Base-by-base conservation (phyloP, 495 filamentous ascomycete genomes). In the Aspergillus sparsus region DNA sequence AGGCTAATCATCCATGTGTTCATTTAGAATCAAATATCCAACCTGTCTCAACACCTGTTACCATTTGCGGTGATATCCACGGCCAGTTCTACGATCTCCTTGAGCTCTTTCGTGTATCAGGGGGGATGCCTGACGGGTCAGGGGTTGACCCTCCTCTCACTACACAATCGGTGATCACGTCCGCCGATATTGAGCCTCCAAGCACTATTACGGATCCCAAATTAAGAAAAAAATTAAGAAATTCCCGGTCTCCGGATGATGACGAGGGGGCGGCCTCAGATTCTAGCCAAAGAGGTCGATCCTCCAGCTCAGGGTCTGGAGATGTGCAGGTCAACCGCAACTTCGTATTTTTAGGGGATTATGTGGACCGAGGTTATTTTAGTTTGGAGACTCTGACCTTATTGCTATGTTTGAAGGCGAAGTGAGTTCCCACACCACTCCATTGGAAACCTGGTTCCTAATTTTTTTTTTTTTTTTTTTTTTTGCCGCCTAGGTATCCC, bases 81-180 rank as follows among this genome's bases (percentile, higher is more conserved):
- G 94, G 94, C 67, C 94, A 98, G 77, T 98, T 97, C 76, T 98
- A 98, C 81, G 94, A 98, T 74, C 82, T 98, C 7, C 84, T 98
- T 51, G 94, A 98, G 75, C 86, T 98, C 33, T 98, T 98, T 78
- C 89, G 91, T 44, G 93, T 98, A 6, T 92, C 92, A 18, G 94
- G 94, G 52, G 94, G 94, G 58, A 94, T 97, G 86, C 94, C 94
- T 12, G 87, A 90, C 62, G 87, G 93, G 63, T 83, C 83, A 11
- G 80, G 84, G 39, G 82, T 83, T 3, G 83, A 89, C 64, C 70
- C 80, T 5, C 88, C 90, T 8, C 81, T 84, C 55, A 85, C 82
- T 1, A 79, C 82, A 2, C 80, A 85, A 0, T 80, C 84, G 6
- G 80, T 90, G 27, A 93, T 97, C 62, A 90, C 82, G 21, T 88